Evolutionary conservation across 1,284 basidiomycete species (phyloP).

Genomic region (Gymnopus androsaceus): DNA sequence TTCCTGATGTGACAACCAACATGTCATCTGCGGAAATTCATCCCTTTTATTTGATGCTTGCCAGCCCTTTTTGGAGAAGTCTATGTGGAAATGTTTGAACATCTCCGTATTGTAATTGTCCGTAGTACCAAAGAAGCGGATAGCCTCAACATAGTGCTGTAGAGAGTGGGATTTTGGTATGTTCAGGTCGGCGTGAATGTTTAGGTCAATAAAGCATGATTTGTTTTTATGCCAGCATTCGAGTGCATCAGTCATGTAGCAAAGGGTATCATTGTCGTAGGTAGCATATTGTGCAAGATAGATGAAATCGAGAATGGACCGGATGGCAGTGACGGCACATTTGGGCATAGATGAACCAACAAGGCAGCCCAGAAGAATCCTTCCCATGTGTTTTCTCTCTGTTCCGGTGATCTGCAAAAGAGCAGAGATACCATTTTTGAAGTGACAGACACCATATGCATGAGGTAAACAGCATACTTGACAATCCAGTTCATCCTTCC

Average conservation of each 20-base stretch:
- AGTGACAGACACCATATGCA: constrained; percentile 23
- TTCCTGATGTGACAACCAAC: not conserved
- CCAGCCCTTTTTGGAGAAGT: constrained; percentile 11
- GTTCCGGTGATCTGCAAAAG: constrained; percentile 24
- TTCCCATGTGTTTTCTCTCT: constrained; percentile 26
- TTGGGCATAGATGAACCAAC: constrained; percentile 9
- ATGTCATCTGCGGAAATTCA: constrained; percentile 10
- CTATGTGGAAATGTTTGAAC: constrained; percentile 23
- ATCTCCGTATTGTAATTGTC: constrained; percentile 33
- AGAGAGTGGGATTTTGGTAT: constrained; percentile 35
- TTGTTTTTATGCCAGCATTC: constrained; percentile 28
- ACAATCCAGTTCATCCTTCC: constrained; percentile 23
- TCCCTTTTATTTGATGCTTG: constrained; percentile 10
- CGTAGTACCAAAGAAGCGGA: constrained; percentile 24
- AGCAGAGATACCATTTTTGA: constrained; percentile 27
- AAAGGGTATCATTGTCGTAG: constrained; percentile 23
- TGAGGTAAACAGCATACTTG: constrained; percentile 21
- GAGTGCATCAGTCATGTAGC: constrained; percentile 22
- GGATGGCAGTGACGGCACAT: constrained; percentile 13
- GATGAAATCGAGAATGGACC: constrained; percentile 27
- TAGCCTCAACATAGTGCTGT: too few relatives aligned
- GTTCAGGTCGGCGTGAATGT: constrained; percentile 29
- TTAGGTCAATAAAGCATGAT: constrained; percentile 25
- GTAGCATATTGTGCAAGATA: constrained; percentile 28
- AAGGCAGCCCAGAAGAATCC: constrained; percentile 24